A percentile compares a stretch with the other conserved stretches of the same genome.
phyloP scores from a whole-genome alignment of 495 filamentous ascomycete species.

The Cercophora newfieldiana region DNA sequence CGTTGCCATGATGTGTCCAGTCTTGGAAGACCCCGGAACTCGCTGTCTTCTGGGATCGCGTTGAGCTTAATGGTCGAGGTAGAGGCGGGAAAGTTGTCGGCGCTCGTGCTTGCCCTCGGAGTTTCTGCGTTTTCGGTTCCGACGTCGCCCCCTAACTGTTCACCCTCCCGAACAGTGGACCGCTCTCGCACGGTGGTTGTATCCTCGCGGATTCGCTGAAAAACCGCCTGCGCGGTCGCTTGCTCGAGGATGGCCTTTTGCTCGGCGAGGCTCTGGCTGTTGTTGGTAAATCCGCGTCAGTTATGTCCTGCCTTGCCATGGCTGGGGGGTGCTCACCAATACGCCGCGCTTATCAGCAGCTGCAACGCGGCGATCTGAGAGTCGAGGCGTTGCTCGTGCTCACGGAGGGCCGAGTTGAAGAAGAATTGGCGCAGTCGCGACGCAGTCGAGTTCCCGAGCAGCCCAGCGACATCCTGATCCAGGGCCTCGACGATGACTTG shows the following conservation, averaged over 20 bases:
- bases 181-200: too few relatives aligned
- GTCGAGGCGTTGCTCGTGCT: neutral
- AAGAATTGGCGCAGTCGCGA: neutral
- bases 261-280: too few relatives aligned
- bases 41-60: neutral
- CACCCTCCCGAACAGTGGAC: too few relatives aligned
- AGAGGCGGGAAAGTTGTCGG: too few relatives aligned
- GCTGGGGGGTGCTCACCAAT: neutral
- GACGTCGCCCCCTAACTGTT: too few relatives aligned
- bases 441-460: neutral
- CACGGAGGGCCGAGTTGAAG: neutral
- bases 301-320: too few relatives aligned
- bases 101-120: too few relatives aligned
- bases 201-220: too few relatives aligned
- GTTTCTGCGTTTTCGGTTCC: too few relatives aligned
- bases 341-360: neutral
- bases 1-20: neutral
- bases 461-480: neutral
- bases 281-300: too few relatives aligned
- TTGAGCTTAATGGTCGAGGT: neutral
- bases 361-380: neutral
- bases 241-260: too few relatives aligned
- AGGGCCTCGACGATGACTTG: neutral
- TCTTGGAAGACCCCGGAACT: neutral
- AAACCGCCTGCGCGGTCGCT: too few relatives aligned